phyloP scores from a whole-genome alignment of 208 protist genomes.

The Trypanosoma lewisi region DNA sequence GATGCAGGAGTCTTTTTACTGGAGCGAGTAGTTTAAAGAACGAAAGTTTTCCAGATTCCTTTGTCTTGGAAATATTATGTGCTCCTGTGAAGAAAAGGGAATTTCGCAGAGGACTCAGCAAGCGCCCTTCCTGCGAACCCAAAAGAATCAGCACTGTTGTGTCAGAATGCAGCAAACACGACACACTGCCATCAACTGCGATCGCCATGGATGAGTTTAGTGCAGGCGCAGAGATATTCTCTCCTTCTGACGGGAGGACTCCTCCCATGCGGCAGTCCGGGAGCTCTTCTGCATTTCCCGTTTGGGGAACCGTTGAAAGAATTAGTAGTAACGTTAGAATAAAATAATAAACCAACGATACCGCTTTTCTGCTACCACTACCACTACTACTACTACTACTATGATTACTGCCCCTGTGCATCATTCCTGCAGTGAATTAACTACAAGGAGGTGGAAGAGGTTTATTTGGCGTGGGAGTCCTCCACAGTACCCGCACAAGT shows the following conservation, averaged over 20 bases:
- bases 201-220: background rate
- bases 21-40: background rate
- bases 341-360: slow-evolving; percentile 13
- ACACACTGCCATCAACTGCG: background rate
- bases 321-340: background rate
- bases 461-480: too few relatives aligned
- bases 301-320: background rate
- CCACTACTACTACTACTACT: too few relatives aligned
- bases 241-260: background rate
- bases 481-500: too few relatives aligned
- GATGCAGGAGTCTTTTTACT: background rate
- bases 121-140: slow-evolving; percentile 25
- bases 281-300: background rate
- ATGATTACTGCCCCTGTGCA: too few relatives aligned
- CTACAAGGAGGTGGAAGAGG: too few relatives aligned
- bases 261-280: slow-evolving; percentile 7
- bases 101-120: slow-evolving; percentile 26
- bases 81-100: background rate
- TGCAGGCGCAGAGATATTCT: background rate
- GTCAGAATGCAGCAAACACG: slow-evolving; percentile 16
- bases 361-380: background rate
- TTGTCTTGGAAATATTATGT: background rate
- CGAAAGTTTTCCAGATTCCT: background rate
- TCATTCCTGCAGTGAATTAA: too few relatives aligned
- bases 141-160: slow-evolving; percentile 14